Evolutionary conservation across 2,329 filamentous ascomycete species (phyloP).

Genomic region (Ophiosphaerella korrae): DNA sequence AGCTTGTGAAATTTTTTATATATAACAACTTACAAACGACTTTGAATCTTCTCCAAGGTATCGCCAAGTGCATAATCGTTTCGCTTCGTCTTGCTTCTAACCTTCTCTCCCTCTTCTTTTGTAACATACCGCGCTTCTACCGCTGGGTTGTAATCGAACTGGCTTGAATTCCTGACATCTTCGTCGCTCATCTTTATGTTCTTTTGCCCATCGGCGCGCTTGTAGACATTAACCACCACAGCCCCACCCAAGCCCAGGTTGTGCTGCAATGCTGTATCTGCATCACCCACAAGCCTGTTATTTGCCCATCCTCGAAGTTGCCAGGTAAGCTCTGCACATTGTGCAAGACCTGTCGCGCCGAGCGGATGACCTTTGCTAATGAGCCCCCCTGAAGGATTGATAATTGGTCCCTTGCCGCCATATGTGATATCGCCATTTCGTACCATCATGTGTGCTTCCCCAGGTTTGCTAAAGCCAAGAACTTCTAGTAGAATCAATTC

Average conservation of each 20-base stretch:
- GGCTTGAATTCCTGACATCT: slow-evolving; percentile 67
- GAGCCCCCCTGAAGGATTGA: slow-evolving; percentile 91
- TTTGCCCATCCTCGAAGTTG: slow-evolving; percentile 95
- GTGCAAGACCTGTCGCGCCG: slow-evolving; percentile 87
- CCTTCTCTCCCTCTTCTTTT: slow-evolving; percentile 69
- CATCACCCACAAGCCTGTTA: slow-evolving; percentile 73
- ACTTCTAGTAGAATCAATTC: slow-evolving; percentile 89
- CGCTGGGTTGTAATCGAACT: slow-evolving; percentile 87
- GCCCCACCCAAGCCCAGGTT: slow-evolving; percentile 91
- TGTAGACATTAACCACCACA: slow-evolving; percentile 86
- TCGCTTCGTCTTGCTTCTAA: slow-evolving; percentile 69
- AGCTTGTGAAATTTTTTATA: neutral
- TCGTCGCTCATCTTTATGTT: slow-evolving; percentile 65
- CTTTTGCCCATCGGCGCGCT: slow-evolving; percentile 75
- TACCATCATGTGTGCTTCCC: slow-evolving; percentile 90
- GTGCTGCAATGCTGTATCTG: slow-evolving; percentile 80
- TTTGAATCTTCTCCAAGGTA: slow-evolving; percentile 71
- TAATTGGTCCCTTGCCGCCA: slow-evolving; percentile 71
- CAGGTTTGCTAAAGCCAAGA: slow-evolving; percentile 74
- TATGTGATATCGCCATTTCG: slow-evolving; percentile 87
- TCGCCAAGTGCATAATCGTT: slow-evolving; percentile 78
- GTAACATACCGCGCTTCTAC: slow-evolving; percentile 88
- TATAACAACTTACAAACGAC: slow-evolving; percentile 60
- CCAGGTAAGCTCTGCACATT: slow-evolving; percentile 94
- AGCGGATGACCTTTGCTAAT: slow-evolving; percentile 96